Evolutionary conservation across 1,139 yeast species (phyloP), one percentile per base, ranked within the genome.

Genomic region (Geotrichum aggregatum): DNA sequence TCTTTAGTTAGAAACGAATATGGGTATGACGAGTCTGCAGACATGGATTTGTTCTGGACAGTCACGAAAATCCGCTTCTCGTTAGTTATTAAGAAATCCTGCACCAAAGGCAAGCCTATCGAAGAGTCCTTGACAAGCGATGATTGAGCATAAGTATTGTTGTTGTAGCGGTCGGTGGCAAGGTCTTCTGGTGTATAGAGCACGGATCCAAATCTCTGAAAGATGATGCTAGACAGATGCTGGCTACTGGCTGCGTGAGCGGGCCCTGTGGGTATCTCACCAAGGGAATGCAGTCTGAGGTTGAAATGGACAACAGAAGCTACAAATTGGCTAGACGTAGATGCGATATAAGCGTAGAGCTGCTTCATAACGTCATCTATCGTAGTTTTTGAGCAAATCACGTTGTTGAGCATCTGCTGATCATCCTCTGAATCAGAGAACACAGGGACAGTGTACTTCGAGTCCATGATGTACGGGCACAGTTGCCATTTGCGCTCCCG

Each of bases 401-500:
- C 21, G 16, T 21, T 21, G 18, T 24, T 33, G 18, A 16, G 21
- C 10, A 19, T 47, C 36, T 30, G 39, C n/a, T 16, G 11, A 10
- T 31, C 14, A 7, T 2, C 10, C 13, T 39, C 42, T 5, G 18
- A n/a, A 6, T 22, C 42, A n/a, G 42, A 13, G 18, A 30, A 11
- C 30, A 11, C 16, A 34, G 18, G 36, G 10, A 22, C 30, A 13
- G 42, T 24, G 2, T 24, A 31, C 19, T 24, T 16, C 28, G 18
- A n/a, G 3, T 22, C 72, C 76, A 0, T 30, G 22, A 45, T 43
- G 30, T 33, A 45, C 13, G 92, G 92, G 62, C 95, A 86, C n/a
- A 86, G 63, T 60, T 83, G 87, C 83, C 95, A 83, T 54, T 67
- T 70, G 41, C 64, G 59, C 7, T 72, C 69, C 30, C 67, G 66